phyloP scores from a whole-genome alignment of 805 yeast genomes.

The Ascoidea tarda region DNA sequence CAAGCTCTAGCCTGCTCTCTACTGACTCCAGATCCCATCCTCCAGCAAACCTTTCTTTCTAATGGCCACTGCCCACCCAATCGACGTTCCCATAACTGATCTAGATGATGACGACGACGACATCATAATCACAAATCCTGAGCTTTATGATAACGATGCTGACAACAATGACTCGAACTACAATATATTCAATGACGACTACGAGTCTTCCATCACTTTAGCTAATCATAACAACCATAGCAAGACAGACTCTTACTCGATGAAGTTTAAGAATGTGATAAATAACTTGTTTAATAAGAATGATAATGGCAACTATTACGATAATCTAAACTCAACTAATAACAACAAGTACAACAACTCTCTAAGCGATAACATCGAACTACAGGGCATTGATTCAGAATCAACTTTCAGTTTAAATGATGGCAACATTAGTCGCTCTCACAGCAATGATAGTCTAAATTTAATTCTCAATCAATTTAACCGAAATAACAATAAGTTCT shows the following conservation, averaged over 20 bases:
- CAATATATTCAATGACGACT: conserved; percentile 9
- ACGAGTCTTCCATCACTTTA: conserved; percentile 1
- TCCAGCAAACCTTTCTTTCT: too few relatives aligned
- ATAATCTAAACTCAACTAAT: neutral
- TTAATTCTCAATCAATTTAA: conserved; percentile 13
- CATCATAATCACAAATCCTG: conserved; percentile 13
- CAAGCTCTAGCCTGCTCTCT: too few relatives aligned
- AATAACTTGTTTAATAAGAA: neutral
- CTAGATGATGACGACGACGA: conserved; percentile 28
- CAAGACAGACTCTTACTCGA: conserved; percentile 3
- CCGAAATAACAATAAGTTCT: neutral
- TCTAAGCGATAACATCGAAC: neutral
- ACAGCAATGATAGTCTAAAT: conserved; percentile 3
- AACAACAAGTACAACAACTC: neutral
- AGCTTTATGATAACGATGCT: conserved; percentile 12
- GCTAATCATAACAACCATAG: neutral
- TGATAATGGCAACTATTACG: too few relatives aligned
- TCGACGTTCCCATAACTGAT: conserved; percentile 43
- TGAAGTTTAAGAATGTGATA: neutral
- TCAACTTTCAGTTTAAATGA: conserved; percentile 14
- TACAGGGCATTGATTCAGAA: conserved; percentile 7
- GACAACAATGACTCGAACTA: conserved; percentile 9
- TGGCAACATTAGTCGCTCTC: conserved; percentile 10
- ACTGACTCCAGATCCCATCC: too few relatives aligned
- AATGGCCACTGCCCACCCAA: conserved; percentile 17